Percentiles rank a stretch among this genome's conserved stretches.
These are phyloP conservation scores for Orobanche coerulescens DNA, from an alignment of 257 asterid species.

Conservation along the genomic window DNA sequence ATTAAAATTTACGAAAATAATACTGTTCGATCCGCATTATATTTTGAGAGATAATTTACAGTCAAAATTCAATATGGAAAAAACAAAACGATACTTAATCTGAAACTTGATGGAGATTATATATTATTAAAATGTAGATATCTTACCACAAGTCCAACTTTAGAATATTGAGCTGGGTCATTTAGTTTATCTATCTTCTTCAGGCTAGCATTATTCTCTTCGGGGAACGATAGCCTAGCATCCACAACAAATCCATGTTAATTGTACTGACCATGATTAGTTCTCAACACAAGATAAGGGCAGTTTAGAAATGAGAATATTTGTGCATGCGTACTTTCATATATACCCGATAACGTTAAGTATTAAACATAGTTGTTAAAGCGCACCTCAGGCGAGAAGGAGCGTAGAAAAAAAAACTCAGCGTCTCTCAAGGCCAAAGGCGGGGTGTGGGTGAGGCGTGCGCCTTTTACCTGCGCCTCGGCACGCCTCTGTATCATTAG, in stretches of 20 bases:
- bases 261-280: neutral
- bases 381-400: too few species aligned
- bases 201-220: conserved; percentile 81
- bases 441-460: too few species aligned
- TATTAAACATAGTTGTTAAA: too few species aligned
- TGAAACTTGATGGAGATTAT: neutral
- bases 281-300: neutral
- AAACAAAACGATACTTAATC: too few species aligned
- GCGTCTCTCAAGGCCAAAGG: too few species aligned
- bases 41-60: too few species aligned
- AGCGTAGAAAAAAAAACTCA: too few species aligned
- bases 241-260: conserved; percentile 18
- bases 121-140: neutral
- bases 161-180: conserved; percentile 60
- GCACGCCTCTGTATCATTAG: too few species aligned
- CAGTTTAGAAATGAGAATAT: conserved; percentile 4
- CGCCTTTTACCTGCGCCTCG: too few species aligned
- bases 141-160: conserved; percentile 76
- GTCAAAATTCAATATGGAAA: too few species aligned
- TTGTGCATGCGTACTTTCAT: neutral
- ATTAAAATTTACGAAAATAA: too few species aligned
- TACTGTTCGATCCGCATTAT: too few species aligned
- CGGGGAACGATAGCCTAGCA: conserved; percentile 79
- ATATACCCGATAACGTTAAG: neutral
- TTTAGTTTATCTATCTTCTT: conserved; percentile 81